Conservation (phyloP, 805 yeast species). For the Kregervanrija pseudodelftensis region DNA sequence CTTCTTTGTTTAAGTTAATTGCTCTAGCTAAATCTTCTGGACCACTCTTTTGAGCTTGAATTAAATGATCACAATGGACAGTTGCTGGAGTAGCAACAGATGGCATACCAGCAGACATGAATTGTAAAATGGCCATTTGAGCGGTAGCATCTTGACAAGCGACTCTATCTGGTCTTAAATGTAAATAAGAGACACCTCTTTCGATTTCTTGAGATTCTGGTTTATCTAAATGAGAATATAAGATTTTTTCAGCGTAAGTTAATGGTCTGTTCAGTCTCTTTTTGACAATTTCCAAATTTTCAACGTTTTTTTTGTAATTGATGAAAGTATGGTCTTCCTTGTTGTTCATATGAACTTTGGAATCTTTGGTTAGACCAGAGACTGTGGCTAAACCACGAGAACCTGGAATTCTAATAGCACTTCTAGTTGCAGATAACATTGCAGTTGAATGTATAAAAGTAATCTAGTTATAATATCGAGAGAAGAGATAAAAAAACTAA, state of each 20-base stretch:
- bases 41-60: conserved; percentile 95
- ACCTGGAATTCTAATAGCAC: conserved; percentile 21
- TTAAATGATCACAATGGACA: conserved; percentile 96
- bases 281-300: conserved; percentile 79
- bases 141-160: conserved; percentile 99
- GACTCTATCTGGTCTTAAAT: conserved; percentile 93
- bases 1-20: conserved; percentile 83
- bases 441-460: not conserved
- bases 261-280: conserved; percentile 67
- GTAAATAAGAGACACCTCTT: conserved; percentile 87
- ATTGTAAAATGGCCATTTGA: conserved; percentile 97
- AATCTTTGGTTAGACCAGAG: conserved; percentile 42
- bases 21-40: conserved; percentile 75
- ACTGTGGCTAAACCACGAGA: conserved; percentile 49
- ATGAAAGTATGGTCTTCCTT: conserved; percentile 80
- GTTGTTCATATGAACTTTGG: conserved; percentile 44
- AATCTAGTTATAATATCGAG: not conserved
- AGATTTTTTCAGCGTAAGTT: conserved; percentile 89
- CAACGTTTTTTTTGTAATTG: conserved; percentile 85
- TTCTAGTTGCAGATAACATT: conserved; percentile 27
- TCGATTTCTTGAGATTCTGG: conserved; percentile 69
- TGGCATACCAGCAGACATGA: conserved; percentile 93
- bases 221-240: conserved; percentile 85
- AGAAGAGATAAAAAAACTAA: not conserved
- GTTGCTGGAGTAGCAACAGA: conserved; percentile 89